Percentiles rank a stretch among this genome's conserved stretches.
phyloP scores from a whole-genome alignment of 257 asterid species.

The Penstemon newberryi region DNA sequence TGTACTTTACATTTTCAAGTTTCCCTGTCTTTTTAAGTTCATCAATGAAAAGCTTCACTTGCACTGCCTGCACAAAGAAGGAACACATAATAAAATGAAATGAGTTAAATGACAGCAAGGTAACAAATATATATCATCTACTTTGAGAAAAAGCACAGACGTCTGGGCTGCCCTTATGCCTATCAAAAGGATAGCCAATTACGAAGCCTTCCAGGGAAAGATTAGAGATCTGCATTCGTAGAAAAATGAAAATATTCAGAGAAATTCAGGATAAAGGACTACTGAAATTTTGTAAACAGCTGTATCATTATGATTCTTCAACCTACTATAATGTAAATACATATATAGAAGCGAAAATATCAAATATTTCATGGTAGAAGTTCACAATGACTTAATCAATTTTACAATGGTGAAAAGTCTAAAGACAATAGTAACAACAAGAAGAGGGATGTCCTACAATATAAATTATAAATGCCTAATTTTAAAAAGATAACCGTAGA shows the following conservation, averaged over 20 bases:
- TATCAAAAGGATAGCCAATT: constrained; percentile 63
- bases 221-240: constrained; percentile 53
- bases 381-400: constrained; percentile 1
- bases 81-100: constrained; percentile 16
- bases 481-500: too few relatives aligned
- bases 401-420: background rate
- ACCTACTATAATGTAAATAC: background rate
- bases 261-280: too few relatives aligned
- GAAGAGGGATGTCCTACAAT: background rate
- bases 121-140: constrained; percentile 13
- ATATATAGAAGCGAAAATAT: background rate
- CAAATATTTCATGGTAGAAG: constrained; percentile 11
- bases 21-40: constrained; percentile 70
- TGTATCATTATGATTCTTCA: constrained; percentile 4
- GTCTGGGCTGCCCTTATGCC: constrained; percentile 40
- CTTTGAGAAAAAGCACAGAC: constrained; percentile 33
- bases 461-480: too few relatives aligned
- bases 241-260: too few relatives aligned
- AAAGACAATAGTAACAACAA: background rate
- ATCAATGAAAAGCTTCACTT: constrained; percentile 62
- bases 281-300: background rate
- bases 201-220: constrained; percentile 61
- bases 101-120: constrained; percentile 10
- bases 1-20: constrained; percentile 66
- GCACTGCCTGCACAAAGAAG: constrained; percentile 53